Base-by-base conservation (phyloP, 495 filamentous ascomycete genomes). In the Penicillium parvum region DNA sequence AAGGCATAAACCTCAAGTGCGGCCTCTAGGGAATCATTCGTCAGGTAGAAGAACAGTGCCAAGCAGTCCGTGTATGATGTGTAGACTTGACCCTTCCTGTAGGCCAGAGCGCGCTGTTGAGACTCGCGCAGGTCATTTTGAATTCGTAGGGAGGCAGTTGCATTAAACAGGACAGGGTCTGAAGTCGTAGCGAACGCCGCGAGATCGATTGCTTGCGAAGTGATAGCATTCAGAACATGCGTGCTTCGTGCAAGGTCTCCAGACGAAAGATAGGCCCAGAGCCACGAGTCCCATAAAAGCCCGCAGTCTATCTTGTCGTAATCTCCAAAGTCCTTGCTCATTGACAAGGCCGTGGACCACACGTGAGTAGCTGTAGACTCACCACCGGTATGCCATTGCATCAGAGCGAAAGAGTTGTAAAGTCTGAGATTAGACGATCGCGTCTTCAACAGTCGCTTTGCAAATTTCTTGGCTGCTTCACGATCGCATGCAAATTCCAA, bases 331-430 rank as follows among this genome's bases (percentile, higher is more conserved):
- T 53, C 63, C 25, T 57, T 57, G 35, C 68, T 69, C 77, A 83
- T 79, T 4, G 69, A 65, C 11, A 88, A 61, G 12, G 86, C 77
- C 0, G 81, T 82, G 8, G 72, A 58, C 55, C 88, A 78, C n/a
- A 92, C 77, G 30, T 77, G 75, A 15, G 75, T 60, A 18, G 86
- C 80, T 37, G 74, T 62, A 5, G 73, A 67, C 0, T 54, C 39
- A 35, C 81, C 80, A 0, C 69, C 72, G 36, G 72, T 75, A 20
- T 72, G 71, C 52, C 70, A 77, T 58, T 95, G 84, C 27, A 88
- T 76, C 17, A 89, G 65, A 3, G 84, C 85, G 48, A 89, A 91
- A 0, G 79, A 80, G 52, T 89, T 85, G 62, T 91, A 96, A 4
- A 96, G 65, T 21, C 73, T 65, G 7, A 87, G 58, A 53, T 76